Evolutionary conservation across 768 basidiomycete genomes (phyloP).

Genomic region (Coprinopsis strossmayeri): DNA sequence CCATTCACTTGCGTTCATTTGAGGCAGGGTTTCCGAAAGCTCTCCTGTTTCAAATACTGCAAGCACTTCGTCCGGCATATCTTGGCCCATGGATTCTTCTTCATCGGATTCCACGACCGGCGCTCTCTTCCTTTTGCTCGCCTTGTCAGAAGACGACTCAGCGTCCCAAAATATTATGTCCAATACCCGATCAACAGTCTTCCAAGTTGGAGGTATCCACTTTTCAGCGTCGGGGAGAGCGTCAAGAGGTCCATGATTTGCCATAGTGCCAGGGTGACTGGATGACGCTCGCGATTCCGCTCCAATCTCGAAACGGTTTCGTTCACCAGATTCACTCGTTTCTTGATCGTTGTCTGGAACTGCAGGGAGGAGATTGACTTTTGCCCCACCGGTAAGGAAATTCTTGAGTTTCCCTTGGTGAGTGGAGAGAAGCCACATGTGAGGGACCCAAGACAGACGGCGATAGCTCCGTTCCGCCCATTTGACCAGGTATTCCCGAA

Average conservation of each 20-base stretch:
- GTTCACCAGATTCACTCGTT: slow-evolving; percentile 23
- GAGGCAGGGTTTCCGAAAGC: slow-evolving; percentile 46
- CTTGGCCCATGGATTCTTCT: slow-evolving; percentile 22
- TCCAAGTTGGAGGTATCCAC: slow-evolving; percentile 76
- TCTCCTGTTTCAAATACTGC: slow-evolving; percentile 53
- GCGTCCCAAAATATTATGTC: slow-evolving; percentile 64
- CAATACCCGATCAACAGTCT: slow-evolving; percentile 86
- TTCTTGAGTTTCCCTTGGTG: slow-evolving; percentile 62
- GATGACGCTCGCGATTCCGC: slow-evolving; percentile 34
- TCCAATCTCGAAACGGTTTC: slow-evolving; percentile 22
- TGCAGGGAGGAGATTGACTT: slow-evolving; percentile 55
- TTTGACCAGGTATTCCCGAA: slow-evolving; percentile 92
- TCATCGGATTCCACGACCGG: slow-evolving; percentile 16
- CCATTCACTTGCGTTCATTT: slow-evolving; percentile 62
- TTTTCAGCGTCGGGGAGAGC: slow-evolving; percentile 65
- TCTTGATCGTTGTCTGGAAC: slow-evolving; percentile 27
- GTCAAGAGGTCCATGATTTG: slow-evolving; percentile 22
- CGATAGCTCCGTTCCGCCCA: slow-evolving; percentile 79
- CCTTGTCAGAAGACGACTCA: slow-evolving; percentile 14
- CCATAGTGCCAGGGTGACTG: slow-evolving; percentile 22
- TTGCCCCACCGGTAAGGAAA: slow-evolving; percentile 66
- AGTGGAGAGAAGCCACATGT: slow-evolving; percentile 81
- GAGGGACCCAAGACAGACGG: slow-evolving; percentile 83
- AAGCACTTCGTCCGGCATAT: slow-evolving; percentile 25
- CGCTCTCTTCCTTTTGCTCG: slow-evolving; percentile 18